Percentiles rank a stretch among this genome's conserved stretches.
phyloP scores from a whole-genome alignment of 2,329 filamentous ascomycete species.

The Colletotrichum sp. region DNA sequence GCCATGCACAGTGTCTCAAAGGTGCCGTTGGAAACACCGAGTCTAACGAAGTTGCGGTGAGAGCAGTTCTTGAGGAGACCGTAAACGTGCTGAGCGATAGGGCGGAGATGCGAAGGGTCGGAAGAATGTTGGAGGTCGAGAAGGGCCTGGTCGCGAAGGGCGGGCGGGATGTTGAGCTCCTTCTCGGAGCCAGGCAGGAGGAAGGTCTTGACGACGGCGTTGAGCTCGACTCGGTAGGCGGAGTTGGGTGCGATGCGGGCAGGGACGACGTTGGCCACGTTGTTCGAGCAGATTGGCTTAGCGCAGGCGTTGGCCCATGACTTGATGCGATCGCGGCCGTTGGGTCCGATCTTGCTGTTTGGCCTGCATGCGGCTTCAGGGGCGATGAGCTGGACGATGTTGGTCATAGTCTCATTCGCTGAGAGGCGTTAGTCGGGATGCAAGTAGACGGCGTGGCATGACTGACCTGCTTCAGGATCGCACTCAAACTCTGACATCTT shows the following conservation, averaged over 20 bases:
- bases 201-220: slow-evolving; percentile 44
- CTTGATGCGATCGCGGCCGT: slow-evolving; percentile 25
- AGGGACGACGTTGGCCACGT: slow-evolving; percentile 3
- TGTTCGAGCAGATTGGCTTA: slow-evolving; percentile 8
- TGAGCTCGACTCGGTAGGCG: slow-evolving; percentile 35
- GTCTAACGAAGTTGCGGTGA: slow-evolving; percentile 54
- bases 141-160: slow-evolving; percentile 44
- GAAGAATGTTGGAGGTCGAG: slow-evolving; percentile 36
- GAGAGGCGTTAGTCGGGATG: not conserved
- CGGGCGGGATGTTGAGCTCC: slow-evolving; percentile 51
- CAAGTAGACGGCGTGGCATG: not conserved
- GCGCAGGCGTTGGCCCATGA: slow-evolving; percentile 22
- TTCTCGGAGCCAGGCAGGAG: slow-evolving; percentile 45
- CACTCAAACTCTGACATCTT: slow-evolving; percentile 21
- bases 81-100: slow-evolving; percentile 52
- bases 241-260: slow-evolving; percentile 17
- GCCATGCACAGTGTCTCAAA: slow-evolving; percentile 54
- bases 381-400: slow-evolving; percentile 38
- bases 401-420: slow-evolving; percentile 35
- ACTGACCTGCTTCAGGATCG: slow-evolving; percentile 39
- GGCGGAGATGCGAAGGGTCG: slow-evolving; percentile 43
- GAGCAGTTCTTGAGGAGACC: slow-evolving; percentile 52
- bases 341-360: slow-evolving; percentile 9
- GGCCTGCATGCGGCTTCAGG: slow-evolving; percentile 30
- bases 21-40: slow-evolving; percentile 58